Percentiles rank a stretch among this genome's conserved stretches.
Conservation (phyloP, 495 filamentous ascomycete species). For the Xylaria grammica region DNA sequence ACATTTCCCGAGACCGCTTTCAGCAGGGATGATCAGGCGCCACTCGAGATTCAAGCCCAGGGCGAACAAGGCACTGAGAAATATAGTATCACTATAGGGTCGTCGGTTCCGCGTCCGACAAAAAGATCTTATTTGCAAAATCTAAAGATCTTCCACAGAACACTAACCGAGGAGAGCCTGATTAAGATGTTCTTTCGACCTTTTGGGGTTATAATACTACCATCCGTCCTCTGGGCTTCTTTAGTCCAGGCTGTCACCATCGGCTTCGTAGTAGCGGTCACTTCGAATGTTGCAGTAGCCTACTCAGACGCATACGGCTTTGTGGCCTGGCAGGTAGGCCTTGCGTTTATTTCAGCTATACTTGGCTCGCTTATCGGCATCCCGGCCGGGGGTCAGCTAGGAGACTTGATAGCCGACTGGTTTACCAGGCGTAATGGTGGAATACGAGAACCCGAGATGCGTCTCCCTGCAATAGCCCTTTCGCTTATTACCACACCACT, state of each 20-base stretch:
- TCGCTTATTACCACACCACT: slow-evolving; percentile 52
- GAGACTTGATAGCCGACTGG: slow-evolving; percentile 56
- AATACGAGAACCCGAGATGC: slow-evolving; percentile 62
- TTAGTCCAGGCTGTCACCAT: slow-evolving; percentile 57
- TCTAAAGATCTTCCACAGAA: slow-evolving; percentile 45
- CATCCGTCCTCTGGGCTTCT: slow-evolving; percentile 56
- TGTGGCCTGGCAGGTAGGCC: slow-evolving; percentile 53
- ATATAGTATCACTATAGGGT: not conserved
- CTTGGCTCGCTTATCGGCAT: slow-evolving; percentile 56
- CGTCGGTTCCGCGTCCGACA: not conserved
- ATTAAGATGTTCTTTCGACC: slow-evolving; percentile 55
- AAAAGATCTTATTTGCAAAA: slow-evolving; percentile 10
- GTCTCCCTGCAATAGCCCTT: slow-evolving; percentile 52
- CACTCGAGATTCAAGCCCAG: not conserved
- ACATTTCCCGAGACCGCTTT: slow-evolving; percentile 62
- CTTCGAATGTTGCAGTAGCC: slow-evolving; percentile 56
- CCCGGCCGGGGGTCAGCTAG: slow-evolving; percentile 53
- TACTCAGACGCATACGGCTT: slow-evolving; percentile 53
- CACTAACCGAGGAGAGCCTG: slow-evolving; percentile 50
- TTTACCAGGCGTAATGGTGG: slow-evolving; percentile 58
- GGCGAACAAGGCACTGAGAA: not conserved
- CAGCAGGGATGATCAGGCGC: slow-evolving; percentile 29
- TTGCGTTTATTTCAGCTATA: slow-evolving; percentile 55
- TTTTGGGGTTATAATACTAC: slow-evolving; percentile 51
- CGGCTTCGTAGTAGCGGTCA: slow-evolving; percentile 59